Base-by-base conservation (phyloP, 768 basidiomycete species). In the Gloeopeniophorella convolvens region DNA sequence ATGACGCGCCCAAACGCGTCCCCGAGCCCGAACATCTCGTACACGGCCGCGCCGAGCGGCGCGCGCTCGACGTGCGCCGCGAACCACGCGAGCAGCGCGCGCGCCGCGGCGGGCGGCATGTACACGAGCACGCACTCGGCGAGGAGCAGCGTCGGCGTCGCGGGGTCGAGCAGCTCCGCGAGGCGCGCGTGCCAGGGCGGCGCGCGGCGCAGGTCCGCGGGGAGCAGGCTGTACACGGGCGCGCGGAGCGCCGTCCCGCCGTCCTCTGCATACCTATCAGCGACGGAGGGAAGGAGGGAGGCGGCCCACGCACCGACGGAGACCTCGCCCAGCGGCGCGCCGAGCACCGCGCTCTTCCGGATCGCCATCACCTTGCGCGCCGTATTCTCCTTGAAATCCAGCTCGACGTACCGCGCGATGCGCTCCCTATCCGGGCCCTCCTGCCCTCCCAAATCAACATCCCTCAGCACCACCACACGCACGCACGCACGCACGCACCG, bases 121-220 rank as follows among this genome's bases (percentile, higher is more conserved):
- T 99, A 97, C 12, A 82, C 91, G 47, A 96, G 76, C 15, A 97
- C 88, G 59, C 95, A 98, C 73, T 98, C 95, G 54, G 90, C 92
- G 8, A 97, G 68, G 20, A 97, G 71, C 2, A 97, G 76, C 1
- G 92, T 94, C 3, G 94, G 91, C 11, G 82, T 61, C 2, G 71
- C 58, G 0, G 78, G 72, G 13, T 85, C 82, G 28, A 95, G 71
- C 15, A 79, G 51, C 8, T 70, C 57, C 15, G 50, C 23, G 9
- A n/a, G n/a, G n/a, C n/a, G n/a, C n/a, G n/a, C n/a, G n/a, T n/a
- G n/a, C n/a, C n/a, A n/a, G n/a, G n/a, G n/a, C n/a, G n/a, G n/a
- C n/a, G n/a, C n/a, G n/a, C n/a, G n/a, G n/a, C 92, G 79, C 20
- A 97, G 76, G 65, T 98, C 95, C 4, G 75, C 75, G 0, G 91